phyloP scores from a whole-genome alignment of 2,329 filamentous ascomycete species.

The Xylaria sp. region DNA sequence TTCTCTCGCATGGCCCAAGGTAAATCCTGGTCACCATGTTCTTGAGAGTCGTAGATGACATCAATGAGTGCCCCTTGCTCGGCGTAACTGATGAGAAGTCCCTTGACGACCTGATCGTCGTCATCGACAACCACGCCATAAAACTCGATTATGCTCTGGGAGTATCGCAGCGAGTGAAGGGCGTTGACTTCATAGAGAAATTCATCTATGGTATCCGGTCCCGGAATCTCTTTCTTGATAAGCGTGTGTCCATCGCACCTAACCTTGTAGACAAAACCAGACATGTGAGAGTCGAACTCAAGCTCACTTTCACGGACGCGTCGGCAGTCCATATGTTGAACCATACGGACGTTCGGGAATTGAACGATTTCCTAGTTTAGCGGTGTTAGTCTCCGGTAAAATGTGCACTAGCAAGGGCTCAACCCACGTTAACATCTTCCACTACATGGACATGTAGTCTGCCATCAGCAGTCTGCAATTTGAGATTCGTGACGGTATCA shows the following conservation, averaged over 20 bases:
- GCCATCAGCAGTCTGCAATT: slow-evolving; percentile 85
- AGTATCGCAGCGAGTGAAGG: slow-evolving; percentile 75
- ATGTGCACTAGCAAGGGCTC: neutral
- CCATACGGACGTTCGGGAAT: slow-evolving; percentile 75
- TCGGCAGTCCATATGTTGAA: slow-evolving; percentile 73
- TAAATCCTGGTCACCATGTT: slow-evolving; percentile 55
- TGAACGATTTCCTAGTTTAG: slow-evolving; percentile 75
- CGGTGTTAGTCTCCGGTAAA: slow-evolving; percentile 12
- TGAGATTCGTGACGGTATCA: slow-evolving; percentile 93
- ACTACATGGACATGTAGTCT: slow-evolving; percentile 95
- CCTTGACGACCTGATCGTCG: slow-evolving; percentile 74
- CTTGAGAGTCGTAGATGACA: slow-evolving; percentile 79
- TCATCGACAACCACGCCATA: slow-evolving; percentile 89
- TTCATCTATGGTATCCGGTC: slow-evolving; percentile 92
- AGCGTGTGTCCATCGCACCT: slow-evolving; percentile 68
- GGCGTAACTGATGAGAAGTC: slow-evolving; percentile 86
- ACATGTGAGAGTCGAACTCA: slow-evolving; percentile 88
- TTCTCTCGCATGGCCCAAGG: slow-evolving; percentile 77
- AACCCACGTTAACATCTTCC: slow-evolving; percentile 82
- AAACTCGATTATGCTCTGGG: slow-evolving; percentile 81
- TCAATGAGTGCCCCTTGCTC: slow-evolving; percentile 88
- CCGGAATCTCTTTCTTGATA: slow-evolving; percentile 98
- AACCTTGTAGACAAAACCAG: slow-evolving; percentile 97
- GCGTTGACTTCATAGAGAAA: slow-evolving; percentile 98
- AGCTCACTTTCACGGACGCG: slow-evolving; percentile 76